These are phyloP conservation scores for Colletotrichum filicis DNA, from an alignment of 2,329 filamentous ascomycete species.

Conservation along the genomic window DNA sequence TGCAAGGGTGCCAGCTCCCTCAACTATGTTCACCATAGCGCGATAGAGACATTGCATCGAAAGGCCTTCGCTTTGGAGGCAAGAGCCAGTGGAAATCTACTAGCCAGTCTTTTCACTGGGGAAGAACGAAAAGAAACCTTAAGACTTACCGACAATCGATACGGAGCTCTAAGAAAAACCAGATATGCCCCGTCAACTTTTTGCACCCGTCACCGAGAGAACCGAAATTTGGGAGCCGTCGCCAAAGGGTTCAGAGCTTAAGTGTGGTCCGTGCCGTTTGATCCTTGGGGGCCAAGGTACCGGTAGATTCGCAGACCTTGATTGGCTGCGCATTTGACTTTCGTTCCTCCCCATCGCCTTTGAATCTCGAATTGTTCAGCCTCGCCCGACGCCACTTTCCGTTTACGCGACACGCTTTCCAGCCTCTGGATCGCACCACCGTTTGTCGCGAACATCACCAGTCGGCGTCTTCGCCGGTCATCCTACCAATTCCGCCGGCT, in stretches of 20 bases:
- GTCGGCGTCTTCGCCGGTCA: neutral
- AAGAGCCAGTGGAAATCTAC: neutral
- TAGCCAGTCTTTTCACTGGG: neutral
- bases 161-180: too few relatives aligned
- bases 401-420: constrained; percentile 6
- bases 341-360: neutral
- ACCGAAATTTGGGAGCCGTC: constrained; percentile 15
- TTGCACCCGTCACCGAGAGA: constrained; percentile 10
- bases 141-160: neutral
- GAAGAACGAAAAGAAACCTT: neutral
- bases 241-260: neutral
- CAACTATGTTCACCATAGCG: neutral
- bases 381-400: constrained; percentile 12
- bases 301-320: neutral
- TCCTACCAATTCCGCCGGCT: too few relatives aligned
- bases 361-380: neutral
- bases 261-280: constrained; percentile 14
- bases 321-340: constrained; percentile 24
- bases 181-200: neutral
- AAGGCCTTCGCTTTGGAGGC: neutral
- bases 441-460: neutral
- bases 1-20: neutral
- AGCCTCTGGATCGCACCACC: neutral
- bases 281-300: neutral
- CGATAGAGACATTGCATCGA: neutral